phyloP scores from a whole-genome alignment of 495 filamentous ascomycete species.

The Penicillium bialowiezense region DNA sequence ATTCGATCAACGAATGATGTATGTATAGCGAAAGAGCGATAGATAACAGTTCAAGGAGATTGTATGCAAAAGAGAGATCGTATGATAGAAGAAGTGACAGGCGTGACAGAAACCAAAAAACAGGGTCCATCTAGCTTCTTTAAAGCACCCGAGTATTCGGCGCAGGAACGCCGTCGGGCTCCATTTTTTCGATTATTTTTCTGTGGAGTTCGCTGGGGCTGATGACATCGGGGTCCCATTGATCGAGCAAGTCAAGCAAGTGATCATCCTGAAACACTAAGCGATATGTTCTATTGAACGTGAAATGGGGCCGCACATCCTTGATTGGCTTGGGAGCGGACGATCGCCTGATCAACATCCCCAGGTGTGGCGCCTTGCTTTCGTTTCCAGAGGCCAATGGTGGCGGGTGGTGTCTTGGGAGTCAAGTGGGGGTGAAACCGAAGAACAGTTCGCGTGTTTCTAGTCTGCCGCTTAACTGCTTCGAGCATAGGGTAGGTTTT shows the following conservation, averaged over 20 bases:
- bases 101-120: not conserved
- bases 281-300: constrained; percentile 10
- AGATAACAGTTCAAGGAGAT: not conserved
- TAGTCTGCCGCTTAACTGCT: not conserved
- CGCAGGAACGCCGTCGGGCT: constrained; percentile 1
- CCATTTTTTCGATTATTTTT: constrained; percentile 8
- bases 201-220: constrained; percentile 1
- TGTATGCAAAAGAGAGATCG: constrained; percentile 4
- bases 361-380: constrained; percentile 9
- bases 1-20: constrained; percentile 9
- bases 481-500: not conserved
- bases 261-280: constrained; percentile 12
- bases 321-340: constrained; percentile 1
- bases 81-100: not conserved
- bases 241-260: not conserved
- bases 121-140: constrained; percentile 1
- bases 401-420: not conserved
- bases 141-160: not conserved
- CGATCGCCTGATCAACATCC: constrained; percentile 10
- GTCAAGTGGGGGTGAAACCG: not conserved
- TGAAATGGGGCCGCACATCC: not conserved
- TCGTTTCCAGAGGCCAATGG: not conserved
- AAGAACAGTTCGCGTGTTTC: constrained; percentile 7
- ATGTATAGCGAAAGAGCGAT: not conserved
- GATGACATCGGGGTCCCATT: constrained; percentile 5